Conservation (phyloP, 306 rosid species). For the Myrica gale region DNA sequence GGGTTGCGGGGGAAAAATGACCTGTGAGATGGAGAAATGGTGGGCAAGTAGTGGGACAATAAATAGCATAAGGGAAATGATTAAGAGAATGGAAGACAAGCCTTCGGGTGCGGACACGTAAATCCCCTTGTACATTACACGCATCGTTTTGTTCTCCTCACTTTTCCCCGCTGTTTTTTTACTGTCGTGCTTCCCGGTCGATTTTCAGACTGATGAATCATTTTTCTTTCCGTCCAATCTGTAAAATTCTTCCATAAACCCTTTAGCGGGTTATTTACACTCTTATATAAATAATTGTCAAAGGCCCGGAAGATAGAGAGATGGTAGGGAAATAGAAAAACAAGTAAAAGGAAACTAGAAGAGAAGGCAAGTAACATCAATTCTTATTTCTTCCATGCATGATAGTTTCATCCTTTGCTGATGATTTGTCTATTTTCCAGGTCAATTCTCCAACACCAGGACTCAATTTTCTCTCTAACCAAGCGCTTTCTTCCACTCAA, state of each 20-base stretch:
- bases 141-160: neutral
- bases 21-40: neutral
- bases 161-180: neutral
- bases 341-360: neutral
- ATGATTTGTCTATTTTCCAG: slow-evolving; percentile 42
- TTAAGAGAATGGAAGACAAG: neutral
- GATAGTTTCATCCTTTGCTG: neutral
- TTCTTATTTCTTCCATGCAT: neutral
- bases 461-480: slow-evolving; percentile 26
- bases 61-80: neutral
- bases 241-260: neutral
- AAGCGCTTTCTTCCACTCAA: slow-evolving; percentile 25
- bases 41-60: neutral
- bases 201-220: neutral
- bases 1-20: neutral
- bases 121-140: too few species aligned
- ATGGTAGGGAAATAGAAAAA: neutral
- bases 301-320: neutral
- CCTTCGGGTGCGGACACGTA: neutral
- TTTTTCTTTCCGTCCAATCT: slow-evolving; percentile 2
- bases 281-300: neutral
- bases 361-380: neutral
- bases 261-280: neutral
- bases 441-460: slow-evolving; percentile 39
- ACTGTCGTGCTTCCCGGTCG: neutral